Conservation (phyloP, 352 stramenopile genomes). For the Globisporangium echinulatum region DNA sequence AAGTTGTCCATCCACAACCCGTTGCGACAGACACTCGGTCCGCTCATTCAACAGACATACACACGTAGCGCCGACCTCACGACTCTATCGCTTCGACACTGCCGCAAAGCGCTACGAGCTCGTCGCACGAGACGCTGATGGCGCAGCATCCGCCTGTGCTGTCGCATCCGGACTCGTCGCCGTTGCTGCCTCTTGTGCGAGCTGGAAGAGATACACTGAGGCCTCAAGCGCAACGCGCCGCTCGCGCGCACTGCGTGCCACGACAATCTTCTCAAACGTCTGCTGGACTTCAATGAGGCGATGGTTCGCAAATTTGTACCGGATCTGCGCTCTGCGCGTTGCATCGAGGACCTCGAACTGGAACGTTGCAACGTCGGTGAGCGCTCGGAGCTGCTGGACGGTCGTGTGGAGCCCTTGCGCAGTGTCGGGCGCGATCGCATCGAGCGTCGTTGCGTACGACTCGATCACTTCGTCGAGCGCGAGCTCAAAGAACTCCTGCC, state of each 20-base stretch:
- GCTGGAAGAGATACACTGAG: constrained; percentile 52
- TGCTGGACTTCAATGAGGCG: constrained; percentile 60
- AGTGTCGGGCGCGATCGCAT: constrained; percentile 50
- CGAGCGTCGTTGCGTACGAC: constrained; percentile 40
- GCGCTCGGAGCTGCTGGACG: constrained; percentile 33
- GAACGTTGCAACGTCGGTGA: constrained; percentile 46
- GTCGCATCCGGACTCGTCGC: constrained; percentile 1
- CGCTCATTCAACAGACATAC: too few species aligned
- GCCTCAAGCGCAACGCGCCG: constrained; percentile 50
- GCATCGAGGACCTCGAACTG: constrained; percentile 48
- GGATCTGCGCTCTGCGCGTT: constrained; percentile 25
- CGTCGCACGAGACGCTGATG: background rate
- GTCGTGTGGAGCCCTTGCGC: constrained; percentile 38
- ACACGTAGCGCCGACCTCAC: too few species aligned
- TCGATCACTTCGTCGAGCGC: constrained; percentile 56
- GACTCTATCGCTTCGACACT: background rate
- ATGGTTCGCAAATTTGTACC: constrained; percentile 48
- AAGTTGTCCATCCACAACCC: too few species aligned
- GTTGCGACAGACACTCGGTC: too few species aligned
- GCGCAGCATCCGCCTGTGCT: constrained; percentile 4
- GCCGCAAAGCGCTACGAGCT: background rate
- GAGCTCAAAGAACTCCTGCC: constrained; percentile 62
- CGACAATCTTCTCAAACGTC: constrained; percentile 56
- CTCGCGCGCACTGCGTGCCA: constrained; percentile 42
- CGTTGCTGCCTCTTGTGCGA: constrained; percentile 38